Evolutionary conservation across 1,139 yeast genomes (phyloP), one percentile per base, ranked within the genome.

Genomic region (Yamadazyma oceani): DNA sequence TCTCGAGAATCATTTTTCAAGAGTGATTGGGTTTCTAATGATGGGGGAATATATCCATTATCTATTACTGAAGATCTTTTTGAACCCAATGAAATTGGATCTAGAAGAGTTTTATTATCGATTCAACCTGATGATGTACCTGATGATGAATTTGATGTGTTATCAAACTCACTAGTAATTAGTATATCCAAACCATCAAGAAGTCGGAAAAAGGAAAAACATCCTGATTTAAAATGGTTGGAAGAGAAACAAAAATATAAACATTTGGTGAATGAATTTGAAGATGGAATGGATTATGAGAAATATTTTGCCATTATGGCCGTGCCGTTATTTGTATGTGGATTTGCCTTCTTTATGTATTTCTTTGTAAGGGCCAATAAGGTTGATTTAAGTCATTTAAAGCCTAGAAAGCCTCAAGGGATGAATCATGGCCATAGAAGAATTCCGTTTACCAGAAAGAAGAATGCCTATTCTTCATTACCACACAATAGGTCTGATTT

Each of bases 11-110:
- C 92, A 2, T 84, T 86, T 53, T 84, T 66, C 62, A 60, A 77
- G 1, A 70, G 88, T 10, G 92, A 82, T 9, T 87, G 95, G 95
- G 38, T 85, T 10, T 60, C 68, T 9, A 85, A 82, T 51, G 66
- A 68, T 19, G 75, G 75, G 42, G 96, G 96, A 10, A 74, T 69
- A 52, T 78, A 60, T 49, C 81, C 90, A 2, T 55, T 88, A 31
- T 74, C 75, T 26, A 64, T 86, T 26, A 59, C 72, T 24, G 77
- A 75, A 40, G 78, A 72, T 14, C 85, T 94, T 87, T 63, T 86
- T 25, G 61, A 57, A 3, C 17, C 24, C 10, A 43, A 40, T 3
- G 64, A 65, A 24, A 82, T 73, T 2, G 58, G 64, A 44, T 75
- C 69, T 47, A 62, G 72, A 50, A 69, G 78, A 53, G 67, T 75